These are phyloP conservation scores for Paxillus involutus DNA, from an alignment of 768 basidiomycete genomes.

Conservation along the genomic window DNA sequence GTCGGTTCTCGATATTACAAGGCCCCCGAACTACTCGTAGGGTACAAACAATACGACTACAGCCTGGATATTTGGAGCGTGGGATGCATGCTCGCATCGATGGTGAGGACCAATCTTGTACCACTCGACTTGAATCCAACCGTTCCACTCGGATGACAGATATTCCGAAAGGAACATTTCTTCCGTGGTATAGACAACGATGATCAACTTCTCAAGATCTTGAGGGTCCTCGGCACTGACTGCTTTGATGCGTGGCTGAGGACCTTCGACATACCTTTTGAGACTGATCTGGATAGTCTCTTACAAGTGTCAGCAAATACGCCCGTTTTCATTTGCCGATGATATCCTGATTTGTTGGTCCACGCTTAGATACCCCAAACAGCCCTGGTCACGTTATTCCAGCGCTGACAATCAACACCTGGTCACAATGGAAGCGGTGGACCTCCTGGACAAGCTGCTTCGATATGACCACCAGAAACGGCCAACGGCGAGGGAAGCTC, in stretches of 20 bases:
- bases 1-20: slow-evolving; percentile 76
- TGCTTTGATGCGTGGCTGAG: slow-evolving; percentile 60
- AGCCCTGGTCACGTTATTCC: slow-evolving; percentile 65
- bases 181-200: slow-evolving; percentile 75
- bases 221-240: slow-evolving; percentile 68
- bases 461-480: slow-evolving; percentile 71
- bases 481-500: slow-evolving; percentile 65
- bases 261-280: slow-evolving; percentile 64
- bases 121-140: neutral
- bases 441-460: slow-evolving; percentile 65
- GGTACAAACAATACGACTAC: slow-evolving; percentile 73
- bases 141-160: slow-evolving; percentile 35
- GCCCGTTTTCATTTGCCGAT: neutral
- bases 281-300: slow-evolving; percentile 57
- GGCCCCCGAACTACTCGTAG: slow-evolving; percentile 69
- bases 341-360: slow-evolving; percentile 1
- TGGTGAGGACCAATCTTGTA: slow-evolving; percentile 44
- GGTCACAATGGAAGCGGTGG: slow-evolving; percentile 61
- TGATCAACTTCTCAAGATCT: slow-evolving; percentile 70
- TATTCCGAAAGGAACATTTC: slow-evolving; percentile 74
- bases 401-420: slow-evolving; percentile 57
- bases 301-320: slow-evolving; percentile 42
- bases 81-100: slow-evolving; percentile 73
- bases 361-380: slow-evolving; percentile 49
- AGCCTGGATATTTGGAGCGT: slow-evolving; percentile 73